Evolutionary conservation across 2,329 filamentous ascomycete genomes (phyloP).

Genomic region (Leptographium galeiforme): DNA sequence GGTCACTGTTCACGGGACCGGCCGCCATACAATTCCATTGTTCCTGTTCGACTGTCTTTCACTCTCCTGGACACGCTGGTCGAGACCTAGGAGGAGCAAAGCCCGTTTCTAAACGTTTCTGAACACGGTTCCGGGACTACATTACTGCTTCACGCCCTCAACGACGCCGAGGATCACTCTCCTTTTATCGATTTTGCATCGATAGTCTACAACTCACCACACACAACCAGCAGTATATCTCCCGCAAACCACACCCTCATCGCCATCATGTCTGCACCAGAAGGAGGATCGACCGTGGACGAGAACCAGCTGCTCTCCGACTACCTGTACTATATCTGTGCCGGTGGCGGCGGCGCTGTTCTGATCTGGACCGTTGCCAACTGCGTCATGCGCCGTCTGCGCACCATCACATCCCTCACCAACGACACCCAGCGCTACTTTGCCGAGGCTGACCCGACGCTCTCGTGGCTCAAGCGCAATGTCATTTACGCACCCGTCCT

Average conservation of each 20-base stretch:
- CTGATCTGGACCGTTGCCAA: constrained; percentile 53
- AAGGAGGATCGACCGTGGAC: constrained; percentile 13
- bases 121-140: neutral
- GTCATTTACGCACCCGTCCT: constrained; percentile 58
- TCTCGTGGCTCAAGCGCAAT: constrained; percentile 53
- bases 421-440: constrained; percentile 76
- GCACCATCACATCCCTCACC: constrained; percentile 61
- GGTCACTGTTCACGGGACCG: neutral
- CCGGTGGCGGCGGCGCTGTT: constrained; percentile 47
- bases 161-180: no score
- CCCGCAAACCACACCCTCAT: neutral
- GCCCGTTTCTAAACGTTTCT: no score
- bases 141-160: no score
- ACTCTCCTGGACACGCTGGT: neutral
- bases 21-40: no score
- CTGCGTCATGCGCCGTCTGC: constrained; percentile 51
- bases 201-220: no score
- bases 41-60: neutral
- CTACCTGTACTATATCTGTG: constrained; percentile 51
- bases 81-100: neutral
- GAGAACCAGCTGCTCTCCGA: constrained; percentile 43
- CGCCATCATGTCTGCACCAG: neutral
- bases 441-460: constrained; percentile 37
- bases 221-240: neutral
- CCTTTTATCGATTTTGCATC: no score